Conservation (phyloP, 2,329 filamentous ascomycete species). For the Xylariaceae sp. region DNA sequence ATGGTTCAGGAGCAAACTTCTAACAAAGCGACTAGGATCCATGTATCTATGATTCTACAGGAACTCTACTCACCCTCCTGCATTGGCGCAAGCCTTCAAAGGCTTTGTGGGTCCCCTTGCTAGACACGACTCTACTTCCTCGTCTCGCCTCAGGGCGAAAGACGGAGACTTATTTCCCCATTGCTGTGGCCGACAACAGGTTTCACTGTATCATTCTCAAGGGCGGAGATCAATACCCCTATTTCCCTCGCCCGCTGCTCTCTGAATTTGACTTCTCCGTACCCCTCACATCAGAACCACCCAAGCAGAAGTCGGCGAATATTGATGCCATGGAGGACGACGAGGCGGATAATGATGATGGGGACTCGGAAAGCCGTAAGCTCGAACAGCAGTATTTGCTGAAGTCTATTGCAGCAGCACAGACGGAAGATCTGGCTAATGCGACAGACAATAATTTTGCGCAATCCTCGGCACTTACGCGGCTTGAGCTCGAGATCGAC, state of each 20-base stretch:
- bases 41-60: constrained; percentile 91
- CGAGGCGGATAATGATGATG: constrained; percentile 28
- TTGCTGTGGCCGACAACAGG: constrained; percentile 83
- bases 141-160: constrained; percentile 82
- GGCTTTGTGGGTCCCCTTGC: constrained; percentile 84
- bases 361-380: constrained; percentile 49
- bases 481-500: constrained; percentile 79
- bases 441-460: constrained; percentile 60
- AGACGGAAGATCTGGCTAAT: constrained; percentile 71
- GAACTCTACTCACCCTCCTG: constrained; percentile 79
- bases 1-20: constrained; percentile 13
- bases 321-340: constrained; percentile 33
- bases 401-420: constrained; percentile 64
- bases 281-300: constrained; percentile 61
- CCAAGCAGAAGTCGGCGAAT: constrained; percentile 34
- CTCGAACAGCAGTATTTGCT: constrained; percentile 83
- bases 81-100: constrained; percentile 87
- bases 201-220: constrained; percentile 99
- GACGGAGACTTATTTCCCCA: constrained; percentile 88
- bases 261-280: constrained; percentile 92
- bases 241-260: constrained; percentile 84
- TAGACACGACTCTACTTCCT: constrained; percentile 81
- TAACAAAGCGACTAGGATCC: constrained; percentile 60
- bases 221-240: constrained; percentile 86
- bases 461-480: constrained; percentile 64